Evolutionary conservation across 805 yeast species (phyloP).

Genomic region (Barnettozyma sucrosica): DNA sequence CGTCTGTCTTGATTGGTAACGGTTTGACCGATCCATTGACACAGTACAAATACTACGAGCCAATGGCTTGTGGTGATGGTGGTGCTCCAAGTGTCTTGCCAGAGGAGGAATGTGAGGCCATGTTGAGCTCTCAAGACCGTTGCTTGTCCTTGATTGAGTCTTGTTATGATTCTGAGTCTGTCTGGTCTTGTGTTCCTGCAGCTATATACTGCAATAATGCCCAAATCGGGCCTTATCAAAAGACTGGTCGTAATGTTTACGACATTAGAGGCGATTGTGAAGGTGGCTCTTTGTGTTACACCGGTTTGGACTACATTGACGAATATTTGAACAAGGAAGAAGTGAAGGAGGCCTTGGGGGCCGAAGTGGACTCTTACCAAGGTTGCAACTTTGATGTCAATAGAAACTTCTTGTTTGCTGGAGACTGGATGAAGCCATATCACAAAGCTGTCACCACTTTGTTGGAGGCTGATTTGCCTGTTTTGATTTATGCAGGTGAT

Average conservation of each 20-base stretch:
- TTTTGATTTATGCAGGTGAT: conserved; percentile 90
- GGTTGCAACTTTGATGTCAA: conserved; percentile 76
- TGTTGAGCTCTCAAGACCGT: conserved; percentile 66
- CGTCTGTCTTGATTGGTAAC: conserved; percentile 82
- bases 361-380: conserved; percentile 73
- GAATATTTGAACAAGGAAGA: conserved; percentile 69
- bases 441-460: conserved; percentile 67
- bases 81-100: conserved; percentile 73
- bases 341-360: conserved; percentile 82
- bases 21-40: conserved; percentile 83
- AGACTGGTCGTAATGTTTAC: conserved; percentile 86
- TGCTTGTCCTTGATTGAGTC: conserved; percentile 70
- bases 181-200: conserved; percentile 89
- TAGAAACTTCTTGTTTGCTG: conserved; percentile 75
- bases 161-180: conserved; percentile 71
- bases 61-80: conserved; percentile 95
- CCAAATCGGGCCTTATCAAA: conserved; percentile 73
- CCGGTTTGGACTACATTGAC: conserved; percentile 69
- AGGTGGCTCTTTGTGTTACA: conserved; percentile 67
- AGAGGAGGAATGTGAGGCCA: conserved; percentile 71
- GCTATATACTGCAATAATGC: conserved; percentile 82
- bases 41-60: conserved; percentile 74
- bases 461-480: conserved; percentile 71
- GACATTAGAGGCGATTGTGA: conserved; percentile 83
- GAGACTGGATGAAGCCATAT: conserved; percentile 92